Percentiles rank a stretch among this genome's conserved stretches.
These are phyloP conservation scores for Setomelanomma holmii DNA, from an alignment of 2,329 filamentous ascomycete species.

Conservation along the genomic window DNA sequence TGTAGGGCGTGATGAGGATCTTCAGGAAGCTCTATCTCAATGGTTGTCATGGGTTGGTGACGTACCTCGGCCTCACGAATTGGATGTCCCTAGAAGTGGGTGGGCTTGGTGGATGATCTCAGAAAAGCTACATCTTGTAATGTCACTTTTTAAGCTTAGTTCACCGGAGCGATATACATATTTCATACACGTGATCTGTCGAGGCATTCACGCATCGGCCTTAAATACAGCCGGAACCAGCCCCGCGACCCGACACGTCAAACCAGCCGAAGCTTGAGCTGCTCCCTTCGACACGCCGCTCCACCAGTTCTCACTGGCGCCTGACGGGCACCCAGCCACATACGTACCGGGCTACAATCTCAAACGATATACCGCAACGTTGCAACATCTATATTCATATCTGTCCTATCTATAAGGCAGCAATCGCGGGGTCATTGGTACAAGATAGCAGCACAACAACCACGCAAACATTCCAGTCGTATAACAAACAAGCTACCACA, in stretches of 20 bases:
- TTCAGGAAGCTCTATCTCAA: too few relatives aligned
- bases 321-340: conserved; percentile 19
- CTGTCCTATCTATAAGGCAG: conserved; percentile 9
- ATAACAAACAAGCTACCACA: neutral
- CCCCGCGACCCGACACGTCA: conserved; percentile 22
- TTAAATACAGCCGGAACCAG: conserved; percentile 15
- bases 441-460: neutral
- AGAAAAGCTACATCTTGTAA: too few relatives aligned
- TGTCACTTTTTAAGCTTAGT: conserved; percentile 6
- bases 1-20: conserved; percentile 11
- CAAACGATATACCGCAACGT: conserved; percentile 10
- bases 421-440: conserved; percentile 8
- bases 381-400: neutral
- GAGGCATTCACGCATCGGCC: conserved; percentile 11
- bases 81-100: neutral
- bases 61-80: too few relatives aligned
- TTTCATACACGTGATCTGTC: conserved; percentile 19
- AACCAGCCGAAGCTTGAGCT: conserved; percentile 12
- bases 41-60: neutral
- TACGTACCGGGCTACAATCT: conserved; percentile 6
- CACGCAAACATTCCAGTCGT: neutral
- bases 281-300: conserved; percentile 16
- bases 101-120: too few relatives aligned
- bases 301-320: conserved; percentile 21
- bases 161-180: conserved; percentile 17